Evolutionary conservation across 2,329 filamentous ascomycete genomes (phyloP).

Genomic region (Epichloe sylvatica): DNA sequence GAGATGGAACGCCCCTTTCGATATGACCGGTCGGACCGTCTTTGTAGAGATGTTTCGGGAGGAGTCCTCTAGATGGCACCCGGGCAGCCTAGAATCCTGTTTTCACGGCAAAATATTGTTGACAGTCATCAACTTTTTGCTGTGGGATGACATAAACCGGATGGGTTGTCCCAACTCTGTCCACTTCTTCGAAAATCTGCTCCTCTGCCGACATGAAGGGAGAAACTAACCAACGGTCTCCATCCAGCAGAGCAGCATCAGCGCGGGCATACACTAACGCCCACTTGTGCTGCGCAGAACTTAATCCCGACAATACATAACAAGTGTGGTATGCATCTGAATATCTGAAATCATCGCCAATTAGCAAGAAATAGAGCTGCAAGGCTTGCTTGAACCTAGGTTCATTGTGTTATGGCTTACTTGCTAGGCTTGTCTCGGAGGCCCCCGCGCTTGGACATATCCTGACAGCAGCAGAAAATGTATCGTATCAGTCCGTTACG

Average conservation of each 20-base stretch:
- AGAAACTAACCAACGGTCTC: conserved; percentile 32
- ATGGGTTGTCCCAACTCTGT: conserved; percentile 58
- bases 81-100: conserved; percentile 34
- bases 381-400: background rate
- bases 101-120: conserved; percentile 49
- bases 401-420: conserved; percentile 31
- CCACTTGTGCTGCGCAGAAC: conserved; percentile 62
- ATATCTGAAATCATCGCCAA: conserved; percentile 30
- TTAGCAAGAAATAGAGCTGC: background rate
- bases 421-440: conserved; percentile 88
- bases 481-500: conserved; percentile 78
- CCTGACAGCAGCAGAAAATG: conserved; percentile 79
- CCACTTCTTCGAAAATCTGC: conserved; percentile 55
- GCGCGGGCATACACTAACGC: conserved; percentile 24
- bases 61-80: background rate
- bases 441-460: conserved; percentile 55
- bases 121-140: conserved; percentile 48
- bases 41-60: background rate
- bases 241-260: conserved; percentile 20
- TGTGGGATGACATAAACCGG: conserved; percentile 78
- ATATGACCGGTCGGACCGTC: background rate
- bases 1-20: background rate
- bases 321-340: conserved; percentile 88
- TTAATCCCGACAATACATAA: conserved; percentile 79
- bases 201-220: conserved; percentile 37